Evolutionary conservation across 352 stramenopile genomes (phyloP), one percentile per base, ranked within the genome.

Genomic region (Phytophthora sp.): DNA sequence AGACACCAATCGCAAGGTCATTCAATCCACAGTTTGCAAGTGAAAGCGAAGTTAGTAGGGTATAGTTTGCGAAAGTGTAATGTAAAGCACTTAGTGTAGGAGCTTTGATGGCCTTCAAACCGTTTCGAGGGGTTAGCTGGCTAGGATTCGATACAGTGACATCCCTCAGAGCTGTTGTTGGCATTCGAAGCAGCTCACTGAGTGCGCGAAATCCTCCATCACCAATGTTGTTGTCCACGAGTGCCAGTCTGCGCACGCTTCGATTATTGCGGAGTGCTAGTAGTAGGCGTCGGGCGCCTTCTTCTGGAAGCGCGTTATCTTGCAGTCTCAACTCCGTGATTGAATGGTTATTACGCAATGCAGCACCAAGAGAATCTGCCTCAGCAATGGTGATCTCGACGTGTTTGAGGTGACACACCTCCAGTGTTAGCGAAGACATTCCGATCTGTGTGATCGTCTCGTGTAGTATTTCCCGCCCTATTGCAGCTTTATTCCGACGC

Each of bases 241-340:
- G 26, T n/a, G 42, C 46, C 3, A 84, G 31, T 11, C 28, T 41
- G 2, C 31, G 30, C 2, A 84, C 46, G 26, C 59, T 79, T 2
- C 37, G 20, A 54, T 78, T 79, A 15, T 17, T 17, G 8, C 68
- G 38, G 10, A 84, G 48, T 15, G 64, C 66, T 6, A 17, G 20
- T 4, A 82, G 28, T 28, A 84, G 70, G 5, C 76, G 66, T 17
- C 59, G 54, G 5, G 44, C 32, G 6, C 57, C 76, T 35, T 84
- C 76, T 17, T 57, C 43, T 6, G 72, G 66, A 12, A 84, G 26
- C 5, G 66, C 72, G 32, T 84, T 84, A 65, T 80, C 70, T 55
- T 62, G 32, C n/a, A 84, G 55, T 23, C 55, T 49, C 13, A 84
- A 48, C 5, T 76, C 62, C 1, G 50, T 62, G 17, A 82, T 23